Percentiles rank a stretch among this genome's conserved stretches.
These are phyloP conservation scores for Talaromyces stipitatus DNA, from an alignment of 495 filamentous ascomycete species.

Conservation along the genomic window DNA sequence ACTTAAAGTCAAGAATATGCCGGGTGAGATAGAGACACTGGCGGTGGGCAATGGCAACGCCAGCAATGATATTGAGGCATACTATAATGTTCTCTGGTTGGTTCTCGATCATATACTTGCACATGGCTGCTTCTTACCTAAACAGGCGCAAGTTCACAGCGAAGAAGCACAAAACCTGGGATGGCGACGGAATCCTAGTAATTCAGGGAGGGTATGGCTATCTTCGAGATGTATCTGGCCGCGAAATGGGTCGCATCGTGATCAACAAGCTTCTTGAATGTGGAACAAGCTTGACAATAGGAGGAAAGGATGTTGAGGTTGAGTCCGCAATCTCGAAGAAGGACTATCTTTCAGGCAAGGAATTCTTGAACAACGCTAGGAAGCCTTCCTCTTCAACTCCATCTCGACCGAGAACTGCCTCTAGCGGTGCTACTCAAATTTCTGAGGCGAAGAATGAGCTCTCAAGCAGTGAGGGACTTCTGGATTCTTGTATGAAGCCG, in stretches of 20 bases:
- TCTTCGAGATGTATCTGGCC: constrained; percentile 58
- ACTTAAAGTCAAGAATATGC: constrained; percentile 22
- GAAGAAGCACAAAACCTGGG: constrained; percentile 85
- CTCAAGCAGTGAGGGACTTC: background rate
- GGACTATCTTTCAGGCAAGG: constrained; percentile 54
- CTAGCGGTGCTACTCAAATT: background rate
- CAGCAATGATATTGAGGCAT: constrained; percentile 28
- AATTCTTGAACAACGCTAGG: constrained; percentile 32
- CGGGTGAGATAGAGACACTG: constrained; percentile 4
- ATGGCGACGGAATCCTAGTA: constrained; percentile 69
- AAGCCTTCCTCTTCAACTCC: constrained; percentile 13
- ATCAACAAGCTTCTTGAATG: constrained; percentile 48
- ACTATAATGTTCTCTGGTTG: constrained; percentile 65
- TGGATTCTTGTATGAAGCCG: background rate
- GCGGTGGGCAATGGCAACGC: background rate
- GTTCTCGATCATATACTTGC: constrained; percentile 7
- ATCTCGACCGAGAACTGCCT: background rate
- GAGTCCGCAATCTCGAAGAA: constrained; percentile 55
- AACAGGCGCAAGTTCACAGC: constrained; percentile 63
- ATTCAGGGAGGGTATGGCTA: constrained; percentile 49
- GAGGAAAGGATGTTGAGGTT: constrained; percentile 69
- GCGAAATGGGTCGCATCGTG: constrained; percentile 56
- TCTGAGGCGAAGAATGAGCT: background rate
- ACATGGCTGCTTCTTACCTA: background rate
- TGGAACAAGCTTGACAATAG: constrained; percentile 56